A percentile compares a stretch with the other conserved stretches of the same genome.
Conservation (phyloP, 2,329 filamentous ascomycete species). For the Microdochium bolleyi region DNA sequence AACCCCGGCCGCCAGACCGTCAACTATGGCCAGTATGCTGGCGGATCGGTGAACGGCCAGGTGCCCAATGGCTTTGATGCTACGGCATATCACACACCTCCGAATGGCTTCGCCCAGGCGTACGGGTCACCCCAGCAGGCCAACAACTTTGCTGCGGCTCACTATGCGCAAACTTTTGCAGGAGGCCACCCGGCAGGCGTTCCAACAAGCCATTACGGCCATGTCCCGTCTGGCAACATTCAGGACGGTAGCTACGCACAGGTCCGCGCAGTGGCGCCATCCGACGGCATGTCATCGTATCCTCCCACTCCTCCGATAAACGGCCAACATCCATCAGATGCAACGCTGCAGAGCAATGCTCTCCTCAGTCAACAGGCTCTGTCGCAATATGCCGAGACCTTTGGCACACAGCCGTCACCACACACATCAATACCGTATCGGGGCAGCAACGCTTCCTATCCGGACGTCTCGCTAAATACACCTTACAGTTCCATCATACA, state of each 20-base stretch:
- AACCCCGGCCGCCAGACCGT: not conserved
- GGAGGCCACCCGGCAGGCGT: not conserved
- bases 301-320: not conserved
- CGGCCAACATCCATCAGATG: not conserved
- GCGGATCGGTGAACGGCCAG: not conserved
- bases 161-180: not conserved
- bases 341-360: not conserved
- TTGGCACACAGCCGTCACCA: constrained; percentile 15
- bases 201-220: not conserved
- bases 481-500: constrained; percentile 17
- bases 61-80: not conserved
- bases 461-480: constrained; percentile 15
- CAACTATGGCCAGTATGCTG: not conserved
- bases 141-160: not conserved
- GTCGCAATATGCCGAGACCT: constrained; percentile 19
- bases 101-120: not conserved
- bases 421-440: constrained; percentile 16
- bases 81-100: not conserved
- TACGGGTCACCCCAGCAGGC: not conserved
- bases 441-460: constrained; percentile 15
- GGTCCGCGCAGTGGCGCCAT: not conserved
- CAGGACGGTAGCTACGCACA: not conserved
- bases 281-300: not conserved
- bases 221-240: not conserved
- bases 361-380: not conserved